These are phyloP conservation scores for Schizosaccharomyces japonicus DNA, from an alignment of 805 yeast species.

Conservation along the genomic window DNA sequence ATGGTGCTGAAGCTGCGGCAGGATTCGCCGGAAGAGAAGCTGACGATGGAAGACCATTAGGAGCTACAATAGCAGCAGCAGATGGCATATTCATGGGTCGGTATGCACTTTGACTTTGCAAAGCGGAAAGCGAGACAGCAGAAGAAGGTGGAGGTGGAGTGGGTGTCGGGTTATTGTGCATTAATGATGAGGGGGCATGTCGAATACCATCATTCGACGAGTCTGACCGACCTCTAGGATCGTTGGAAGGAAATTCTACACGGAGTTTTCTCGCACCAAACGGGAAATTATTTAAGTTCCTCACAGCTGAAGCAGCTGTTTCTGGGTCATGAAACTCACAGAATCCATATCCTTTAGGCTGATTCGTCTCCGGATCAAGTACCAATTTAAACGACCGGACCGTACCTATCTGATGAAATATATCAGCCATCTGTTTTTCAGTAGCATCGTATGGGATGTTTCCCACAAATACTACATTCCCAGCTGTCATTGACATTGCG, in stretches of 20 bases:
- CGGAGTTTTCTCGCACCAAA: conserved; percentile 43
- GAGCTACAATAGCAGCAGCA: too few relatives aligned
- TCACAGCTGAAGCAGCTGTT: conserved; percentile 73
- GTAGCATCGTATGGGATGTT: conserved; percentile 83
- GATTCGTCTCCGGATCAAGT: conserved; percentile 74
- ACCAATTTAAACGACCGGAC: conserved; percentile 49
- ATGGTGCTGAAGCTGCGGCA: conserved; percentile 20
- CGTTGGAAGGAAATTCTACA: conserved; percentile 49
- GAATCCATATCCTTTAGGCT: conserved; percentile 74
- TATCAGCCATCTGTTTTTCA: conserved; percentile 66
- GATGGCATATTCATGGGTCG: conserved; percentile 7
- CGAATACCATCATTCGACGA: not conserved
- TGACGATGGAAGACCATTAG: too few relatives aligned
- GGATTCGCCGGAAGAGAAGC: too few relatives aligned
- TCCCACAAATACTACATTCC: conserved; percentile 25
- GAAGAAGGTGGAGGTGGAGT: not conserved
- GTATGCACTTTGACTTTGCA: too few relatives aligned
- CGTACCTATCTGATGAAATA: conserved; percentile 75
- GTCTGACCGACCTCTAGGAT: conserved; percentile 15
- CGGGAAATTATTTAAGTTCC: conserved; percentile 59
- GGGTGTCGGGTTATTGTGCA: not conserved
- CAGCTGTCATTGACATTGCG: conserved; percentile 2
- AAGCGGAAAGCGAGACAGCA: too few relatives aligned
- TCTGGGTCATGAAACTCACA: conserved; percentile 57
- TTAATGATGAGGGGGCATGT: not conserved